Base-by-base conservation (phyloP, 164 flowering plant genomes). In the Liriodendron chinense region DNA sequence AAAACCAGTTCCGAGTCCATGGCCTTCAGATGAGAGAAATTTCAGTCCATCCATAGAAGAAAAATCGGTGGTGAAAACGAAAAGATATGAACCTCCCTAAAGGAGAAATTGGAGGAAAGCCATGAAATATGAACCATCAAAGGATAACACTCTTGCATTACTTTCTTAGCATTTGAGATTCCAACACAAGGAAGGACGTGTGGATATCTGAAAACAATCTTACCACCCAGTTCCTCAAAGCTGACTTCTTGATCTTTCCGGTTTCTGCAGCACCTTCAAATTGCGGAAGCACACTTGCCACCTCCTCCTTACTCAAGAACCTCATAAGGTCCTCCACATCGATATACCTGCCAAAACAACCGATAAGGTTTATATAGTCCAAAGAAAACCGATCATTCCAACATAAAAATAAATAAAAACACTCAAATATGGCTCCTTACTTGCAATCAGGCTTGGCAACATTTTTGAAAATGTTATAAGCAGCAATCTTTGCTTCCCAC, bases 201-300 rank as follows among this genome's bases (percentile, higher is more conserved):
- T 43, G 34, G 47, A 16, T 49, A 22, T 50, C 7, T 2, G 13
- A 70, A 47, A 65, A 64, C 63, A 61, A 68, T 76, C 88, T 79
- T 82, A 91, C 98, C 95, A 91, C 88, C 98, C 98, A 94, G 56
- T 85, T 89, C 78, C 79, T 86, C 72, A 94, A 75, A 72, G 86
- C 67, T 48, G 83, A 76, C 81, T 85, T 87, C 82, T 86, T 88
- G 26, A 94, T 90, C 82, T 83, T 83, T 75, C 89, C 80, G 7
- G 86, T 84, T 78, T 91, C 97, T 47, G 73, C 85, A 13, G 92
- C 89, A 80, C 92, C 97, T 81, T 87, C 91, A 74, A 93, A 89
- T 62, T 89, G 79, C 0, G 86, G 93, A 73, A 95, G 78, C 70
- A 90, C 85, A 69, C 72, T 74, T 26, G 82, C 84, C 24, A 88